A percentile compares a stretch with the other conserved stretches of the same genome.
These are phyloP conservation scores for Hericium alpestre DNA, from an alignment of 768 basidiomycete species.

Conservation along the genomic window DNA sequence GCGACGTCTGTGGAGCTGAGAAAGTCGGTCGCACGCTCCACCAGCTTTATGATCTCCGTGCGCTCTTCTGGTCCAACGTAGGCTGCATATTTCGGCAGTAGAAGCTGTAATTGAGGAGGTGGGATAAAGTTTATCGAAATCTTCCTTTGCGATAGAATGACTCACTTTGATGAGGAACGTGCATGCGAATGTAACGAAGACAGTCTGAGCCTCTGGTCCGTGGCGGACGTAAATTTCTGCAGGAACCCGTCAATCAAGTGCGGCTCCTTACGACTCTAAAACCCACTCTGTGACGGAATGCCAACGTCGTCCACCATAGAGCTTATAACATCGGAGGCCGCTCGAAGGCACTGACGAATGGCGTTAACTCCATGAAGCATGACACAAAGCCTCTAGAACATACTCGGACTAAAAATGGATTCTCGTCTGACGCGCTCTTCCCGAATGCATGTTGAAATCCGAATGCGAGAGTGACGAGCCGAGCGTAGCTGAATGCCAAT, in stretches of 20 bases:
- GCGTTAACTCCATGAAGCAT: neutral
- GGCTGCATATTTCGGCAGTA: constrained; percentile 19
- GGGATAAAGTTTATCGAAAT: neutral
- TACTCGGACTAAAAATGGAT: constrained; percentile 56
- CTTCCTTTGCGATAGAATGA: neutral
- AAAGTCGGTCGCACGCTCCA: constrained; percentile 17
- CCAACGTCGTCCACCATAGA: constrained; percentile 51
- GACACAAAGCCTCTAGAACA: constrained; percentile 18
- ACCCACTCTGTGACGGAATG: constrained; percentile 43
- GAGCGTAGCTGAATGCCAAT: constrained; percentile 56
- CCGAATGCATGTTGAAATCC: constrained; percentile 71
- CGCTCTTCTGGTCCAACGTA: constrained; percentile 16
- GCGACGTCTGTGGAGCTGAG: constrained; percentile 18
- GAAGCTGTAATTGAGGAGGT: constrained; percentile 9
- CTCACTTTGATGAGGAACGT: constrained; percentile 22
- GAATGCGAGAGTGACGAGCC: constrained; percentile 60
- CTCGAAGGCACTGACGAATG: constrained; percentile 43
- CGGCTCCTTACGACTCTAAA: neutral
- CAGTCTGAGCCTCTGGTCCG: constrained; percentile 21
- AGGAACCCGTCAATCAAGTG: neutral
- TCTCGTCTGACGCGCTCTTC: constrained; percentile 48
- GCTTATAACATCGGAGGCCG: constrained; percentile 56
- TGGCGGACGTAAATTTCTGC: constrained; percentile 17
- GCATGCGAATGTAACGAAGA: constrained; percentile 23
- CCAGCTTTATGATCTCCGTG: constrained; percentile 14